These are phyloP conservation scores for Jatropha curcas DNA, from an alignment of 345 rosid genomes.

Conservation along the genomic window DNA sequence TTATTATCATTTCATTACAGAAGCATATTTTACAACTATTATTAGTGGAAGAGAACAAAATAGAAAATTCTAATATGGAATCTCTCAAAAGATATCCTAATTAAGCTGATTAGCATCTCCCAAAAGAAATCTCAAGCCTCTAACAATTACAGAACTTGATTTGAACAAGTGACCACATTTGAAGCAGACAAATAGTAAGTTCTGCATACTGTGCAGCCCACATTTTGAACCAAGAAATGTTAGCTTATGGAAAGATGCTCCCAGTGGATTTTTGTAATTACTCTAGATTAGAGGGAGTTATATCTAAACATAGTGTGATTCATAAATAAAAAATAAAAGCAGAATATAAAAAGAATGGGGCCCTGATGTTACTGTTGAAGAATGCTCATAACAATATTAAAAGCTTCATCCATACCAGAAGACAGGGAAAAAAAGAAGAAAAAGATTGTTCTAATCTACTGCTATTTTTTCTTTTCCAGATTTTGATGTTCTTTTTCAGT, in stretches of 20 bases:
- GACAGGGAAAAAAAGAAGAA: not conserved
- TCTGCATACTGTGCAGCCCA: not conserved
- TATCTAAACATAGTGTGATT: not conserved
- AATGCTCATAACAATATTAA: constrained; percentile 4
- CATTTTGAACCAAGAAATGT: not conserved
- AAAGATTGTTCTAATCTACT: constrained; percentile 1
- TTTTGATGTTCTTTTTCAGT: not conserved
- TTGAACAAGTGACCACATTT: too few species aligned
- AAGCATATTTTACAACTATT: too few species aligned
- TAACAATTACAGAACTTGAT: too few species aligned
- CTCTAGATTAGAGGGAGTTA: not conserved
- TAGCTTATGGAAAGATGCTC: constrained; percentile 4
- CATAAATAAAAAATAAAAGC: constrained; percentile 6
- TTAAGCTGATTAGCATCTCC: not conserved
- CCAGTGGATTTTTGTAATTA: not conserved
- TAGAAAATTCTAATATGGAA: too few species aligned
- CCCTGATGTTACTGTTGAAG: not conserved
- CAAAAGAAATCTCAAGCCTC: too few species aligned
- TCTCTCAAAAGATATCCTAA: too few species aligned
- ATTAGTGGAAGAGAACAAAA: too few species aligned
- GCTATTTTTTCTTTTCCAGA: not conserved
- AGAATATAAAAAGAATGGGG: not conserved
- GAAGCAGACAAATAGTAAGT: not conserved
- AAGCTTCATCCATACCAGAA: not conserved
- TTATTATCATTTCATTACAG: too few species aligned